A percentile compares a stretch with the other conserved stretches of the same genome.
phyloP scores from a whole-genome alignment of 2,329 filamentous ascomycete genomes.

The Fusarium buharicum region DNA sequence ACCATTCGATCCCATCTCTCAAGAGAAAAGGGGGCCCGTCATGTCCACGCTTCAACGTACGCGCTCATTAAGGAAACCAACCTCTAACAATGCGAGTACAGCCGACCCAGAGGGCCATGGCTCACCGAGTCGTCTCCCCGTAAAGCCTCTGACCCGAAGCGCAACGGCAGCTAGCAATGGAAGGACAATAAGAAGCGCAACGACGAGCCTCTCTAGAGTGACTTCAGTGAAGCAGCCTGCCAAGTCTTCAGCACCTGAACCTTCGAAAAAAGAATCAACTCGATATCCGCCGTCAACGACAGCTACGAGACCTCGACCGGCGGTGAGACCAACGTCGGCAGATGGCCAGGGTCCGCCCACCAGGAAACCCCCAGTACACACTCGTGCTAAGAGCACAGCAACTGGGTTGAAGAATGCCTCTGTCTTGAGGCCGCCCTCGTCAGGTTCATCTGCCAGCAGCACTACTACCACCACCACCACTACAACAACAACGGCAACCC shows the following conservation, averaged over 20 bases:
- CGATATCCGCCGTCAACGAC: slow-evolving; percentile 52
- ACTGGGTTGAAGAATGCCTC: slow-evolving; percentile 44
- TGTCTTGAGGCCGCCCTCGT: slow-evolving; percentile 48
- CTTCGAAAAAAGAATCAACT: slow-evolving; percentile 39
- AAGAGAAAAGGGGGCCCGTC: slow-evolving; percentile 11
- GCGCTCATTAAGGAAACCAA: slow-evolving; percentile 60
- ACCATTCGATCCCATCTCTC: slow-evolving; percentile 5
- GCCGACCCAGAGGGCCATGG: slow-evolving; percentile 48
- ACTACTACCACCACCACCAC: slow-evolving; percentile 23
- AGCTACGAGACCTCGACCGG: slow-evolving; percentile 44
- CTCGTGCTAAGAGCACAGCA: slow-evolving; percentile 49
- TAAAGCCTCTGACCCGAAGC: slow-evolving; percentile 56
- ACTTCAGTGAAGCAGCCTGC: slow-evolving; percentile 41
- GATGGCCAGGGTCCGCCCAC: slow-evolving; percentile 39
- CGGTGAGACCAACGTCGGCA: slow-evolving; percentile 48
- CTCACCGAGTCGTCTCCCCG: slow-evolving; percentile 63
- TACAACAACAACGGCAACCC: slow-evolving; percentile 11
- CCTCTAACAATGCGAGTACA: slow-evolving; percentile 33
- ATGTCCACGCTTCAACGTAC: slow-evolving; percentile 61
- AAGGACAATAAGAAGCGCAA: slow-evolving; percentile 36
- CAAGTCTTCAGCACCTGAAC: slow-evolving; percentile 25
- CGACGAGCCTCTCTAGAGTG: slow-evolving; percentile 32
- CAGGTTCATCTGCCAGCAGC: slow-evolving; percentile 37
- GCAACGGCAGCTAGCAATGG: slow-evolving; percentile 45
- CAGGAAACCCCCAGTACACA: slow-evolving; percentile 42